Evolutionary conservation across 352 stramenopile species (phyloP).

Genomic region (Blastocystis hominis): DNA sequence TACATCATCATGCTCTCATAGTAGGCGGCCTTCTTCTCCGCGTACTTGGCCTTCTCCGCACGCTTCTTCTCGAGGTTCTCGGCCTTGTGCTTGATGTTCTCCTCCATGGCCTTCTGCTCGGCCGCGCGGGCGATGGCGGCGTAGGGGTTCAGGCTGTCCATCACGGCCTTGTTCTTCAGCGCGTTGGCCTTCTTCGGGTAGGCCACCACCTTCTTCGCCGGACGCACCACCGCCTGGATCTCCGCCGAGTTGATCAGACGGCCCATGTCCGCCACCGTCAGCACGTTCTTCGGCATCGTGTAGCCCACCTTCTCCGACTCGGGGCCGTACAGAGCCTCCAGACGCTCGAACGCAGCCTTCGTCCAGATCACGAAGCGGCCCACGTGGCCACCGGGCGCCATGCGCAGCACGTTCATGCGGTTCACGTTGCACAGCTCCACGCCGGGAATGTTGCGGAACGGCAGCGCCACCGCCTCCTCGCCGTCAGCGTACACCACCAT

Average conservation of each 20-base stretch:
- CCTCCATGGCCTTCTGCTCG: conserved; percentile 74
- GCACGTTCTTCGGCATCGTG: no score
- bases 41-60: conserved; percentile 72
- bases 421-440: no score
- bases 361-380: conserved; percentile 97
- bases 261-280: conserved; percentile 85
- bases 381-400: conserved; percentile 92
- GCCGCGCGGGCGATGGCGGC: conserved; percentile 78
- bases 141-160: conserved; percentile 93
- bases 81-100: conserved; percentile 78
- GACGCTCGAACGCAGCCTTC: conserved; percentile 86
- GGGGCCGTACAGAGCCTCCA: conserved; percentile 88
- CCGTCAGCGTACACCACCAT: conserved; percentile 88
- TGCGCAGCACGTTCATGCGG: conserved; percentile 88
- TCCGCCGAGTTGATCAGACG: conserved; percentile 73
- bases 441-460: conserved; percentile 92
- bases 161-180: conserved; percentile 82
- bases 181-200: conserved; percentile 92
- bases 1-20: conserved; percentile 66
- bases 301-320: no score
- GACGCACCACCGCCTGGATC: conserved; percentile 89
- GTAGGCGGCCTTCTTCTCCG: conserved; percentile 69
- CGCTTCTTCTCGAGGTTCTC: conserved; percentile 72
- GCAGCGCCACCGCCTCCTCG: conserved; percentile 63
- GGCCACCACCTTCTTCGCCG: conserved; percentile 77